Conservation (phyloP, 352 stramenopile genomes). For the Discostella stelligera region DNA sequence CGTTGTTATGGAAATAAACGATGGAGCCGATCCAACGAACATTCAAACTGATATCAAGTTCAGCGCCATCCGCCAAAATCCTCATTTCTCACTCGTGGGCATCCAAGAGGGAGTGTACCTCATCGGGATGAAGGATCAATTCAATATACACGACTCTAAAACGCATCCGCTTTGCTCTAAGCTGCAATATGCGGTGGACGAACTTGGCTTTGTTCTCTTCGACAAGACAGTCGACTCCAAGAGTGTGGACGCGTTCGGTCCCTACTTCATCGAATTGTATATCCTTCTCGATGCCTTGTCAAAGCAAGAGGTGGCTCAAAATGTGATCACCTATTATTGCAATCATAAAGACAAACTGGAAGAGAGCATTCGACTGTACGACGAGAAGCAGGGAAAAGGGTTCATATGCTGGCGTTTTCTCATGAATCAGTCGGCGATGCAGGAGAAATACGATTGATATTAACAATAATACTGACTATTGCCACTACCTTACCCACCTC, state of each 20-base stretch:
- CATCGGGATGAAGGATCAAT: conserved; percentile 73
- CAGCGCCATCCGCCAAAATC: conserved; percentile 56
- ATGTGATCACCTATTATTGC: conserved; percentile 65
- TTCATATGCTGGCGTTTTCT: conserved; percentile 74
- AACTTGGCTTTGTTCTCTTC: conserved; percentile 65
- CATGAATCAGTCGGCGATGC: conserved; percentile 49
- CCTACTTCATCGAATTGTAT: conserved; percentile 67
- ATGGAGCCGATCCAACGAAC: conserved; percentile 22
- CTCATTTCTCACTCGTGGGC: conserved; percentile 59
- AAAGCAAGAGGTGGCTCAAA: conserved; percentile 65
- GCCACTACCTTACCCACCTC: not conserved
- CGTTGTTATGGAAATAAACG: conserved; percentile 16
- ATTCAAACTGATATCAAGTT: conserved; percentile 44
- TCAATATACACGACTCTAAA: conserved; percentile 55
- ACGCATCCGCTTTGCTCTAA: conserved; percentile 41
- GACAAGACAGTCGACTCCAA: conserved; percentile 55
- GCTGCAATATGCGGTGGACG: conserved; percentile 58
- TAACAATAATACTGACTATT: not conserved
- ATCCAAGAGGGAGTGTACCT: conserved; percentile 59
- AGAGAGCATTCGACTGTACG: conserved; percentile 49
- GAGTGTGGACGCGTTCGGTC: conserved; percentile 58
- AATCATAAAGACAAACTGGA: conserved; percentile 56
- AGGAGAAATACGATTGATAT: conserved; percentile 2
- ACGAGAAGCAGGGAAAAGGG: conserved; percentile 63
- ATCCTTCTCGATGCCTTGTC: conserved; percentile 60